phyloP scores from a whole-genome alignment of 495 filamentous ascomycete species.

The Hypoxylon fuscum region DNA sequence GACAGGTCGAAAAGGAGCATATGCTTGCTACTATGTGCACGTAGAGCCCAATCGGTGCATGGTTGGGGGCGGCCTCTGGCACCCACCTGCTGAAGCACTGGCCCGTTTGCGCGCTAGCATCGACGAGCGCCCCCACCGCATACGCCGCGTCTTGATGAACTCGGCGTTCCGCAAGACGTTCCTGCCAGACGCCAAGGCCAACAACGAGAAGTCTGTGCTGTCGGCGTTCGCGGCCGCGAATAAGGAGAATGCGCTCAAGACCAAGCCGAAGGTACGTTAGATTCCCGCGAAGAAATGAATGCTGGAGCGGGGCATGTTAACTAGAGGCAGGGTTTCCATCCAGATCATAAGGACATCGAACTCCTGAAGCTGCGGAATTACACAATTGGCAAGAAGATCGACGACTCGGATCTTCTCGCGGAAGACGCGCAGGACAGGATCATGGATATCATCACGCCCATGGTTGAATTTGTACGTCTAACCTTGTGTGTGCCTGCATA shows the following conservation, averaged over 20 bases:
- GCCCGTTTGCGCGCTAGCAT: slow-evolving; percentile 74
- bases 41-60: slow-evolving; percentile 53
- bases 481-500: neutral
- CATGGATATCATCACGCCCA: slow-evolving; percentile 60
- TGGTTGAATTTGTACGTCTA: slow-evolving; percentile 71
- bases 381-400: slow-evolving; percentile 70
- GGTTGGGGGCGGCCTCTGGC: slow-evolving; percentile 81
- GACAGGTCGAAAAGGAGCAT: slow-evolving; percentile 85
- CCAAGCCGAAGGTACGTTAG: slow-evolving; percentile 77
- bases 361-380: slow-evolving; percentile 80
- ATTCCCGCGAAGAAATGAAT: neutral
- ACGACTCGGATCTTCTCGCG: slow-evolving; percentile 63
- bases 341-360: slow-evolving; percentile 76
- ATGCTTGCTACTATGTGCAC: slow-evolving; percentile 80
- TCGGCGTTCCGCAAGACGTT: slow-evolving; percentile 68
- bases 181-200: slow-evolving; percentile 62
- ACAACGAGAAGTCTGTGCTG: slow-evolving; percentile 62
- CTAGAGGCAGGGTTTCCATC: slow-evolving; percentile 69
- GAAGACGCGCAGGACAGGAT: slow-evolving; percentile 64
- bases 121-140: slow-evolving; percentile 70
- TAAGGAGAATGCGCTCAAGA: slow-evolving; percentile 78
- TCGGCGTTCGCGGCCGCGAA: slow-evolving; percentile 75
- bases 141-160: slow-evolving; percentile 71
- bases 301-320: slow-evolving; percentile 2
- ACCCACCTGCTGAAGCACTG: slow-evolving; percentile 70